Base-by-base conservation (phyloP, 176 grass and related monocot genomes). In the Musa acuminata region DNA sequence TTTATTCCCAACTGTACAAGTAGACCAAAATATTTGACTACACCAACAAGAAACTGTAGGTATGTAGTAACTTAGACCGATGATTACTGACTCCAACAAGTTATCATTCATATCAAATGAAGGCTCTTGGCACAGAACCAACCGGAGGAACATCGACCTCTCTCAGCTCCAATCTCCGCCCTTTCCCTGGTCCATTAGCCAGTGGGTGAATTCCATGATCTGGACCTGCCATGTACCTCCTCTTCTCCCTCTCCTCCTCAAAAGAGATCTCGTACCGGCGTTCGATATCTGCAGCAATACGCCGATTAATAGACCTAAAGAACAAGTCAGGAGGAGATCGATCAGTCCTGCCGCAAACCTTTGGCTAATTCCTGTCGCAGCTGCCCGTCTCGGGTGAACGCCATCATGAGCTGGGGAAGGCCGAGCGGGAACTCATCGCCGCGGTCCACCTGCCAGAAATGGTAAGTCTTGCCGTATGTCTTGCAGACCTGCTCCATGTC, bases 361-460 rank as follows among this genome's bases (percentile, higher is more conserved):
- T 85, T 65, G 1, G 83, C 87, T 11, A 96, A 19, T 0, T 92
- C 77, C 2, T 82, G 35, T 43, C 35, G 35, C 35, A 43, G 35
- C 35, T 43, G 35, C 35, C 35, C 35, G 35, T 43, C 35, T 43
- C 35, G 71, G 0, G 89, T 96, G 77, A 96, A 85, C 9, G 87
- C 85, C 93, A 96, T 92, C 93, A 96, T 96, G 87, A 96, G 80
- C 74, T 88, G 87, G 25, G 93, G 85, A 1, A 81, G 2, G 0
- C 93, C 93, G 17, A 96, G 75, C 21, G 93, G 85, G 16, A 92
- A 85, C 23, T 78, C 75, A 62, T 96, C 87, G 17, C 93, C 93
- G 19, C 81, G 79, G 80, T 96, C 93, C 20, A 96, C 89, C 83
- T 96, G 89, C 93, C 93, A 96, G 89, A 92, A 96, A 51, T 96